These are phyloP conservation scores for Phoma sp. DNA, from an alignment of 2,329 filamentous ascomycete genomes.

Conservation along the genomic window DNA sequence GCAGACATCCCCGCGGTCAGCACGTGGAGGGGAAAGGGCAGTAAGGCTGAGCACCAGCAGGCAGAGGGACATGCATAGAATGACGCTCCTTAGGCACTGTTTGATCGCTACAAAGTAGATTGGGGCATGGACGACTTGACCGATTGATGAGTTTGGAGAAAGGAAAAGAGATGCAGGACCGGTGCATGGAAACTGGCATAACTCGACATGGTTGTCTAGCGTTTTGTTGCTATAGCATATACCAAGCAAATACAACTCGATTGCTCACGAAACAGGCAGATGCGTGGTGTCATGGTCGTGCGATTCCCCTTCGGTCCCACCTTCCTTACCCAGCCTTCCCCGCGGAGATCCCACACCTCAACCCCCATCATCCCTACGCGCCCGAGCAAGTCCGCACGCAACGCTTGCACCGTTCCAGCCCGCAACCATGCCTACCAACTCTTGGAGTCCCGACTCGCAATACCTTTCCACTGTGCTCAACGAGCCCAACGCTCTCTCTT, in stretches of 20 bases:
- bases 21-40: conserved; percentile 95
- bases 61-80: conserved; percentile 25
- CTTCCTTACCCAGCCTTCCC: conserved; percentile 29
- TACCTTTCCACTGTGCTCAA: conserved; percentile 20
- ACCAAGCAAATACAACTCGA: conserved; percentile 2
- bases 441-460: background rate
- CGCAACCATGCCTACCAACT: conserved; percentile 1
- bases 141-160: background rate
- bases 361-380: background rate
- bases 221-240: conserved; percentile 13
- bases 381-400: conserved; percentile 11
- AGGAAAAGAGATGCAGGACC: conserved; percentile 1
- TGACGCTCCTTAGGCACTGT: conserved; percentile 16
- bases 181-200: conserved; percentile 9
- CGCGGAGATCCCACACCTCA: conserved; percentile 24
- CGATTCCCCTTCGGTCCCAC: conserved; percentile 16
- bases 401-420: conserved; percentile 2
- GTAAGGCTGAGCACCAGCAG: conserved; percentile 82
- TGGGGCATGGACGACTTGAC: conserved; percentile 1
- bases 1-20: conserved; percentile 95
- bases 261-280: background rate
- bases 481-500: conserved; percentile 1
- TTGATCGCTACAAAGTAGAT: conserved; percentile 2
- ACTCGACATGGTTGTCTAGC: conserved; percentile 11
- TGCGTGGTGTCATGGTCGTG: background rate